phyloP scores from a whole-genome alignment of 352 stramenopile species.

The Globisporangium polare region DNA sequence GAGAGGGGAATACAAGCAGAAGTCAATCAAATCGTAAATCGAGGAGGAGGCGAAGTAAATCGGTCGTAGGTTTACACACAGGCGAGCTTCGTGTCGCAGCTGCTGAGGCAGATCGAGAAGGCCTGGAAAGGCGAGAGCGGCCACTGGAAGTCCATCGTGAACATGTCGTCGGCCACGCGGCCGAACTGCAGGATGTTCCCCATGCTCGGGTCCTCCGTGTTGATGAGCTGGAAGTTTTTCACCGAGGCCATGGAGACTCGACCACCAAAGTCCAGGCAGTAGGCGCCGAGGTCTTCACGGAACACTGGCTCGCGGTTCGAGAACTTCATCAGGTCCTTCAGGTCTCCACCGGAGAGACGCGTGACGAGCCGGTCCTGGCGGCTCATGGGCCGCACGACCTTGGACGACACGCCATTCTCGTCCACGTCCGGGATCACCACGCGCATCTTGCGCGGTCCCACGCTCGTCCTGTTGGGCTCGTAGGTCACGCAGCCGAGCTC shows the following conservation, averaged over 20 bases:
- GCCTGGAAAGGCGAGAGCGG: conserved; percentile 85
- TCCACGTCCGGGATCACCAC: conserved; percentile 81
- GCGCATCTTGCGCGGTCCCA: conserved; percentile 83
- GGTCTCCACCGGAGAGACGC: conserved; percentile 58
- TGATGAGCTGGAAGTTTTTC: conserved; percentile 90
- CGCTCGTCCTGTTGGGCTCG: conserved; percentile 83
- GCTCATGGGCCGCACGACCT: conserved; percentile 83
- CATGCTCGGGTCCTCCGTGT: conserved; percentile 78
- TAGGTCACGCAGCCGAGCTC: conserved; percentile 85
- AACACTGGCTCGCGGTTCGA: conserved; percentile 85
- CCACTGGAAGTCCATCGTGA: conserved; percentile 90
- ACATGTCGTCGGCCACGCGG: conserved; percentile 88
- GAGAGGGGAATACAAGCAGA: neutral
- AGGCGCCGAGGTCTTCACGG: conserved; percentile 79
- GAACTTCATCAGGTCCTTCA: conserved; percentile 86
- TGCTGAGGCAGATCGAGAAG: conserved; percentile 88
- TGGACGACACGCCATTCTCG: conserved; percentile 71
- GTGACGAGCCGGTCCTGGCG: conserved; percentile 80
- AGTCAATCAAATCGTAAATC: neutral
- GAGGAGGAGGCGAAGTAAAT: conserved; percentile 3
- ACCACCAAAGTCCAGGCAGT: conserved; percentile 33
- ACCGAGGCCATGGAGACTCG: conserved; percentile 9
- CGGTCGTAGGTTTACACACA: conserved; percentile 53
- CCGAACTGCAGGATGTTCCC: conserved; percentile 88
- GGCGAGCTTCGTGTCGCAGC: conserved; percentile 85